Evolutionary conservation across 208 protist species (phyloP).

Genomic region (Blechomonas ayalai): DNA sequence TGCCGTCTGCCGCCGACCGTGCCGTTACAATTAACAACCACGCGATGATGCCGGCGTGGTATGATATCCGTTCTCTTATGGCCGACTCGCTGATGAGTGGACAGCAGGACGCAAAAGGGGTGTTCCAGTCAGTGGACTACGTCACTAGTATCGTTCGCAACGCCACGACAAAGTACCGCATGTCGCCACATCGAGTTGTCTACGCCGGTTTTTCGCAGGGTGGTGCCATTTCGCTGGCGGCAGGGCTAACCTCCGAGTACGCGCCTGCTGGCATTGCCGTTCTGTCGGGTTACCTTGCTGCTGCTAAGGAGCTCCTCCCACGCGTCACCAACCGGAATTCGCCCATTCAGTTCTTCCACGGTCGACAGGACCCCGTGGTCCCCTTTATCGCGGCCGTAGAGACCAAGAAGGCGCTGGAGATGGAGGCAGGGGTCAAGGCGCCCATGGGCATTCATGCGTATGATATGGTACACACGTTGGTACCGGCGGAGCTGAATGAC

Average conservation of each 20-base stretch:
- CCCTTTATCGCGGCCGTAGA: conserved; percentile 39
- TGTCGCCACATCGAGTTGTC: conserved; percentile 69
- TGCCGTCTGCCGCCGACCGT: conserved; percentile 78
- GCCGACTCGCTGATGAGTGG: conserved; percentile 12
- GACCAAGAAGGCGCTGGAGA: conserved; percentile 37
- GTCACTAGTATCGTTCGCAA: conserved; percentile 55
- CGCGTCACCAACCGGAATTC: conserved; percentile 19
- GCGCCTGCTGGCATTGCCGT: conserved; percentile 60
- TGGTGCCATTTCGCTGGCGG: conserved; percentile 65
- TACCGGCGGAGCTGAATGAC: conserved; percentile 68
- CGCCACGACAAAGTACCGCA: conserved; percentile 32
- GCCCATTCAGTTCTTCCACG: conserved; percentile 74
- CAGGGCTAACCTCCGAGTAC: conserved; percentile 43
- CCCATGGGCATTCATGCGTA: conserved; percentile 57
- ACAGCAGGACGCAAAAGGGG: conserved; percentile 29
- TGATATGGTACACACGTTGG: conserved; percentile 72
- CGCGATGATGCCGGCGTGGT: conserved; percentile 87
- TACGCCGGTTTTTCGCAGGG: conserved; percentile 92
- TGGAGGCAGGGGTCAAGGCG: conserved; percentile 16
- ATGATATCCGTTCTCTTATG: conserved; percentile 79
- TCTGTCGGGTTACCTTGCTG: conserved; percentile 79
- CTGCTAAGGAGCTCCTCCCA: conserved; percentile 32
- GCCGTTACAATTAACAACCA: conserved; percentile 88
- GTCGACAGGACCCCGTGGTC: conserved; percentile 65
- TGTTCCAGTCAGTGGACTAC: conserved; percentile 62